phyloP scores from a whole-genome alignment of 2,329 filamentous ascomycete genomes.

The Ophiostoma populinum region DNA sequence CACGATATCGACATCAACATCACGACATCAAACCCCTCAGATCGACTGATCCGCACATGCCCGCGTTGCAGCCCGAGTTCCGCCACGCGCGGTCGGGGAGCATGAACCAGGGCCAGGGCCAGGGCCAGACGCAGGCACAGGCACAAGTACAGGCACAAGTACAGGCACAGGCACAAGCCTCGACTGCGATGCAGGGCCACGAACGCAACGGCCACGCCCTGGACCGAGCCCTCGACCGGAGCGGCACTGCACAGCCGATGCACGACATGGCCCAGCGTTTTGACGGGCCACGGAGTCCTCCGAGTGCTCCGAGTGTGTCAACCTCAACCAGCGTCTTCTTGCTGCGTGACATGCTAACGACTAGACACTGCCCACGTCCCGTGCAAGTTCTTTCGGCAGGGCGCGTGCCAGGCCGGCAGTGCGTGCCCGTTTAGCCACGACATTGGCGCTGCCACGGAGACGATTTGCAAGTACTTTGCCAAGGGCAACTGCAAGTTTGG shows the following conservation, averaged over 20 bases:
- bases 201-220: too few relatives aligned
- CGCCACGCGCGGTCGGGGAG: constrained; percentile 7
- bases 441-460: constrained; percentile 66
- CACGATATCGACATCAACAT: too few relatives aligned
- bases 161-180: neutral
- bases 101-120: neutral
- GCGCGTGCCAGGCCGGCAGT: constrained; percentile 86
- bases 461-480: constrained; percentile 95
- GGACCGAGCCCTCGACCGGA: too few relatives aligned
- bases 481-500: constrained; percentile 99
- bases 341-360: too few relatives aligned
- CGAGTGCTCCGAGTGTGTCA: too few relatives aligned
- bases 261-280: constrained; percentile 24
- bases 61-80: constrained; percentile 2
- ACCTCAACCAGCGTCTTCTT: neutral
- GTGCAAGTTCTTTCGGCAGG: constrained; percentile 98
- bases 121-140: constrained; percentile 2
- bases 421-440: constrained; percentile 96
- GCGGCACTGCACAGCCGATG: neutral
- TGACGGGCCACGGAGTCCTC: constrained; percentile 44
- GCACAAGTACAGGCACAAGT: neutral
- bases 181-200: neutral
- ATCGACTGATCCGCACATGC: neutral
- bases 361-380: constrained; percentile 90
- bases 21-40: too few relatives aligned